Evolutionary conservation across 106 monocot genomes (phyloP).

Genomic region (Dioscorea dumetorum): DNA sequence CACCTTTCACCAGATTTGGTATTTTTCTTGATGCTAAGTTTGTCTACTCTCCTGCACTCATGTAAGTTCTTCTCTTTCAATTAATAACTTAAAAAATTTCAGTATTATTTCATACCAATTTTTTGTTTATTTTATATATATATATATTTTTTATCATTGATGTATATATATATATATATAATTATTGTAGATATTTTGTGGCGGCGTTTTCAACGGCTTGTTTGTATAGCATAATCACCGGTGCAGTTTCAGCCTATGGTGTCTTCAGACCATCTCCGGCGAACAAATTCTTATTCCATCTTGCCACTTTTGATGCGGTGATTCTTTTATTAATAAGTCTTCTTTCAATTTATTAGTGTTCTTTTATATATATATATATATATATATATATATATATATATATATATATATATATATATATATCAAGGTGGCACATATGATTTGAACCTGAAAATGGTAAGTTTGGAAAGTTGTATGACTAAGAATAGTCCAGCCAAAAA

Average conservation of each 20-base stretch:
- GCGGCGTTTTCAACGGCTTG: background rate
- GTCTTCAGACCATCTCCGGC: constrained; percentile 10
- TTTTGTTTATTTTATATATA: background rate
- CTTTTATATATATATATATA: background rate
- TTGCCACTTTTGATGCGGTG: constrained; percentile 19
- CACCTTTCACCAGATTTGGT: background rate
- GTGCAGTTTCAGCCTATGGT: constrained; percentile 1
- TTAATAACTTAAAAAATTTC: background rate
- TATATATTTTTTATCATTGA: background rate
- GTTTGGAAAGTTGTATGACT: background rate
- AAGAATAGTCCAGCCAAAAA: background rate
- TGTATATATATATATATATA: background rate
- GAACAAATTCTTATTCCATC: constrained; percentile 12
- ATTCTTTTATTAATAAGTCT: background rate
- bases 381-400: background rate
- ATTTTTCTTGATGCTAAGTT: constrained; percentile 34
- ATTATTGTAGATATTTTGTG: constrained; percentile 10
- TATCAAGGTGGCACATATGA: too few relatives aligned
- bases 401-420: background rate
- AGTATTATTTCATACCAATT: background rate
- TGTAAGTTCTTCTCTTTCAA: constrained; percentile 15
- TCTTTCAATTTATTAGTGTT: background rate
- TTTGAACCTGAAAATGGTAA: too few relatives aligned
- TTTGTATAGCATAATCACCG: constrained; percentile 18
- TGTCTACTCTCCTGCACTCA: constrained; percentile 49